phyloP scores from a whole-genome alignment of 768 basidiomycete genomes.

The Mycena olivaceomarginata region DNA sequence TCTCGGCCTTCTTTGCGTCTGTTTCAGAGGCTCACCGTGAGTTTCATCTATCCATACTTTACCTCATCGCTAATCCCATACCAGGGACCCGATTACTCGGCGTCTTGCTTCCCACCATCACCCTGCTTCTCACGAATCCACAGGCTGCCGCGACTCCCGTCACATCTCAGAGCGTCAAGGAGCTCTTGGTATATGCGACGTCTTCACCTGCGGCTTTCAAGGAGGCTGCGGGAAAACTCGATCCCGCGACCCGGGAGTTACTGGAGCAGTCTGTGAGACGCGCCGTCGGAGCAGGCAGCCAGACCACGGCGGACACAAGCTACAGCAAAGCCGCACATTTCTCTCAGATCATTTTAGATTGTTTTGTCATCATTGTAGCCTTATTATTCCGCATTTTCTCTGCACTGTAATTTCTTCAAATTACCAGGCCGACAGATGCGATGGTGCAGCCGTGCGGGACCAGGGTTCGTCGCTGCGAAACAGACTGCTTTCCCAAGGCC shows the following conservation, averaged over 20 bases:
- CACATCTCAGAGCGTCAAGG: slow-evolving; percentile 63
- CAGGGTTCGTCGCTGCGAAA: too few species aligned
- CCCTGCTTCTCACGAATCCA: slow-evolving; percentile 78
- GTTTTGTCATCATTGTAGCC: slow-evolving; percentile 31
- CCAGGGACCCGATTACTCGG: slow-evolving; percentile 81
- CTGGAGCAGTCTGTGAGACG: slow-evolving; percentile 89
- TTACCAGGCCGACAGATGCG: too few species aligned
- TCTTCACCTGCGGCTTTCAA: slow-evolving; percentile 85
- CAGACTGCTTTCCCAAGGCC: too few species aligned
- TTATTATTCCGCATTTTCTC: not conserved
- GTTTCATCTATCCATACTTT: slow-evolving; percentile 50
- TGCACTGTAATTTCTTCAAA: too few species aligned
- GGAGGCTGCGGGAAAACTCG: slow-evolving; percentile 85
- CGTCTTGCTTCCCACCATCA: slow-evolving; percentile 80
- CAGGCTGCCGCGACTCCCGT: slow-evolving; percentile 64
- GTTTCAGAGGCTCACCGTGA: slow-evolving; percentile 78
- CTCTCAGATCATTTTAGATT: slow-evolving; percentile 49
- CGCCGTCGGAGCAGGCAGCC: too few species aligned
- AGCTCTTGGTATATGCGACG: slow-evolving; percentile 81
- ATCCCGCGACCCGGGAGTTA: slow-evolving; percentile 69
- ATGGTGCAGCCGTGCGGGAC: too few species aligned
- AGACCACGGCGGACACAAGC: too few species aligned
- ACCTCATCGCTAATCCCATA: slow-evolving; percentile 29
- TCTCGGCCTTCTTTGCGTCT: slow-evolving; percentile 77
- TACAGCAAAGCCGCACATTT: too few species aligned